Evolutionary conservation across 2,329 filamentous ascomycete species (phyloP).

Genomic region (Paracorniculantispora psalliotae): DNA sequence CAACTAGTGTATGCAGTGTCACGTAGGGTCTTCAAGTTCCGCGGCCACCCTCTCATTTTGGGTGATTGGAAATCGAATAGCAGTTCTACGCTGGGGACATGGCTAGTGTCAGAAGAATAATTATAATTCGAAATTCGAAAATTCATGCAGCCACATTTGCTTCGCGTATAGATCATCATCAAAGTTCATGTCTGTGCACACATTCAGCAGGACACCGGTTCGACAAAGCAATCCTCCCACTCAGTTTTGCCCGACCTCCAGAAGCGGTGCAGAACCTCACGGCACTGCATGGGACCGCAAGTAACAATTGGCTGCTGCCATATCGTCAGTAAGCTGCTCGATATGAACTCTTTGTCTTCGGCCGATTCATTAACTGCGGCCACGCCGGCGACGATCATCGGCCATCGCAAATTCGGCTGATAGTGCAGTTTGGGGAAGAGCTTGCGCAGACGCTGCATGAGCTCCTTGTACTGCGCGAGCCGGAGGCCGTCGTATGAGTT

Average conservation of each 20-base stretch:
- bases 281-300: background rate
- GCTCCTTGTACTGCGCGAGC: background rate
- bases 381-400: background rate
- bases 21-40: too few relatives aligned
- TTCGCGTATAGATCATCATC: background rate
- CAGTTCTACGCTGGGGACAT: too few relatives aligned
- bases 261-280: background rate
- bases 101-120: too few relatives aligned
- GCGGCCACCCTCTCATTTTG: too few relatives aligned
- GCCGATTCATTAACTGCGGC: background rate
- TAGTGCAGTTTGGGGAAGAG: background rate
- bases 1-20: background rate
- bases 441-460: background rate
- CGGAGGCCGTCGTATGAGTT: background rate
- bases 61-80: too few relatives aligned
- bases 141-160: too few relatives aligned
- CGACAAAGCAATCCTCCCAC: background rate
- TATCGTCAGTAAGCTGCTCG: background rate
- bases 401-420: background rate
- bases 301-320: background rate
- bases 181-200: background rate
- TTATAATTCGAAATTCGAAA: too few relatives aligned
- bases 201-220: background rate
- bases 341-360: background rate
- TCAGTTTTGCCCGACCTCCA: background rate